Percentiles rank a stretch among this genome's conserved stretches.
Conservation (phyloP, 257 asterid species). For the Forsythia viridissima region DNA sequence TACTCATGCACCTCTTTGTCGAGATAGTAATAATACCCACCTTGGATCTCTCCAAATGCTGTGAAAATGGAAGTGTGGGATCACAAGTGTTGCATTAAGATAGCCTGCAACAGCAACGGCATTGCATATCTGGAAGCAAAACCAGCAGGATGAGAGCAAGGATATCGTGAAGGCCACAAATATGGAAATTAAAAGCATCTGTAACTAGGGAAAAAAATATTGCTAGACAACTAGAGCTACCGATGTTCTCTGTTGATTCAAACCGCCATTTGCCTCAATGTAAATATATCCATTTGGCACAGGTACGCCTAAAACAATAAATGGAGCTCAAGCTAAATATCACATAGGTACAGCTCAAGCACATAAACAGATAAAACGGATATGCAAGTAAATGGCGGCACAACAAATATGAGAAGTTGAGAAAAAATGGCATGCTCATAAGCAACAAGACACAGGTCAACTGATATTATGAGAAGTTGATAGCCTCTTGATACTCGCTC, state of each 20-base stretch:
- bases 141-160: constrained; percentile 7
- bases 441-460: neutral
- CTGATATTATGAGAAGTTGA: too few relatives aligned
- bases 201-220: neutral
- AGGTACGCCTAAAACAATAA: constrained; percentile 41
- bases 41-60: constrained; percentile 99
- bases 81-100: constrained; percentile 91
- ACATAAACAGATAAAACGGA: neutral
- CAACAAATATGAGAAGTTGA: neutral
- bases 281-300: constrained; percentile 59
- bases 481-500: neutral
- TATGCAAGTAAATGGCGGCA: neutral
- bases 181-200: neutral
- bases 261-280: constrained; percentile 91
- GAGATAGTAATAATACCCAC: constrained; percentile 31
- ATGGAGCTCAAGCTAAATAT: neutral
- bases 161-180: constrained; percentile 14
- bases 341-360: constrained; percentile 19
- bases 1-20: constrained; percentile 8
- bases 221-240: constrained; percentile 38
- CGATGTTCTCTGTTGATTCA: constrained; percentile 97
- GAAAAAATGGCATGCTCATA: neutral
- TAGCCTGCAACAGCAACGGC: constrained; percentile 99
- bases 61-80: constrained; percentile 91
- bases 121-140: constrained; percentile 84